Evolutionary conservation across 164 flowering plant species (phyloP).

Genomic region (Vitis amurensis): DNA sequence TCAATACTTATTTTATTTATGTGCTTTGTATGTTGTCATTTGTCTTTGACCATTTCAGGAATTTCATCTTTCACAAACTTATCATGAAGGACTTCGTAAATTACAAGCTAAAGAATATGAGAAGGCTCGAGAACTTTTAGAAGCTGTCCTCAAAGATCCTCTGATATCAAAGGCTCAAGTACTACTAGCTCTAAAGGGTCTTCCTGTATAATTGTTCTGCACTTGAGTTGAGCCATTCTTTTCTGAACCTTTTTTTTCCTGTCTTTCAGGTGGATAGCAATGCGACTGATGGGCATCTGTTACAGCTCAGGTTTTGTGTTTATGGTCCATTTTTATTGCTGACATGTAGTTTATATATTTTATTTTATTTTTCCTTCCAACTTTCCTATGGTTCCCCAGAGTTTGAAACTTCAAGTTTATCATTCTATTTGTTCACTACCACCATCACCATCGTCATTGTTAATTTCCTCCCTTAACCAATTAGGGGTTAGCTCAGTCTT

Average conservation of each 20-base stretch:
- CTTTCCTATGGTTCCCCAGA: no score
- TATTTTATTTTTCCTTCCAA: background rate
- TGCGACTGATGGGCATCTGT: slow-evolving; percentile 75
- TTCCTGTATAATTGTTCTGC: background rate
- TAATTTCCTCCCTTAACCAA: background rate
- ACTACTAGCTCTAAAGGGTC: slow-evolving; percentile 2
- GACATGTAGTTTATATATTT: background rate
- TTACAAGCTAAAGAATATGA: slow-evolving; percentile 82
- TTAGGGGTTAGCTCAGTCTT: background rate
- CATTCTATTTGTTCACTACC: background rate
- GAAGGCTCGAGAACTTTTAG: slow-evolving; percentile 79
- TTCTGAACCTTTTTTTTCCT: slow-evolving; percentile 7
- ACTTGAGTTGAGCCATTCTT: background rate
- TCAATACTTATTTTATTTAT: background rate
- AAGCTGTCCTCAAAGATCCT: slow-evolving; percentile 82
- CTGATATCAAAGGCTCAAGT: slow-evolving; percentile 75
- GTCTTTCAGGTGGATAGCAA: slow-evolving; percentile 57
- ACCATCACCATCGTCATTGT: background rate
- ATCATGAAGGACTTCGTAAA: slow-evolving; percentile 88
- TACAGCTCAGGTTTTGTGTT: slow-evolving; percentile 75
- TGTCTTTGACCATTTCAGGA: slow-evolving; percentile 51
- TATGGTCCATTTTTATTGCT: background rate
- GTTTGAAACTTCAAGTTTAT: background rate
- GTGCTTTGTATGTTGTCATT: background rate
- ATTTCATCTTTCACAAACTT: slow-evolving; percentile 84